Evolutionary conservation across 2,329 filamentous ascomycete species (phyloP).

Genomic region (Apiospora aurea): DNA sequence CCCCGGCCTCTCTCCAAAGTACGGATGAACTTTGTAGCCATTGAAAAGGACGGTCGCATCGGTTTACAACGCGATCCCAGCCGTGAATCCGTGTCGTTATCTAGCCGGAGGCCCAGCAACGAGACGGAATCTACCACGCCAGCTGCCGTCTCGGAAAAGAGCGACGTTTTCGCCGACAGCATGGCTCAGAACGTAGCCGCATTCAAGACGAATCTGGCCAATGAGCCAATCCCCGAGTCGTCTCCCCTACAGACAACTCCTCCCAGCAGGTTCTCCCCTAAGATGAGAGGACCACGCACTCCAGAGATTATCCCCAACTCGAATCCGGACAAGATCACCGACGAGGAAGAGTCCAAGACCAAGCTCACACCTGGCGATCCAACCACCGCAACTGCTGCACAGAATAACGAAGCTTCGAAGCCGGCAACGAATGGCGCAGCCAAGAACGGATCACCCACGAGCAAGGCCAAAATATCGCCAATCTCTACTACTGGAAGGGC

Average conservation of each 20-base stretch:
- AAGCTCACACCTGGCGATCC: constrained; percentile 43
- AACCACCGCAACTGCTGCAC: constrained; percentile 31
- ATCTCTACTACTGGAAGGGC: constrained; percentile 41
- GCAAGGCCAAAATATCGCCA: constrained; percentile 32
- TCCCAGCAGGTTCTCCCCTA: constrained; percentile 33
- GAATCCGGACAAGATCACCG: constrained; percentile 51
- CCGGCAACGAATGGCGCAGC: constrained; percentile 17
- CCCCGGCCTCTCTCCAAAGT: constrained; percentile 77
- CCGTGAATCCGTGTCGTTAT: constrained; percentile 49
- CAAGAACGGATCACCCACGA: background rate
- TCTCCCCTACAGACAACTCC: constrained; percentile 44
- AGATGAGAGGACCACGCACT: constrained; percentile 29
- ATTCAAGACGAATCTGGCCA: constrained; percentile 44
- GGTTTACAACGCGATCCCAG: constrained; percentile 57
- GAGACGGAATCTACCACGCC: constrained; percentile 49
- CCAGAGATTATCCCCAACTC: constrained; percentile 43
- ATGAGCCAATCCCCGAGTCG: constrained; percentile 53
- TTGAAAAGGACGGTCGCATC: constrained; percentile 70
- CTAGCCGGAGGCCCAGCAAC: constrained; percentile 46
- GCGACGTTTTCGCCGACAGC: constrained; percentile 43
- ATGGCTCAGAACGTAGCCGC: constrained; percentile 39
- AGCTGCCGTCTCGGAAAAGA: constrained; percentile 48
- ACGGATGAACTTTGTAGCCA: constrained; percentile 76
- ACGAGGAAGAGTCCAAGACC: constrained; percentile 46
- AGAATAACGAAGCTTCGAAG: constrained; percentile 33